Base-by-base conservation (phyloP, 345 rosid species). In the Ailanthus altissimus region DNA sequence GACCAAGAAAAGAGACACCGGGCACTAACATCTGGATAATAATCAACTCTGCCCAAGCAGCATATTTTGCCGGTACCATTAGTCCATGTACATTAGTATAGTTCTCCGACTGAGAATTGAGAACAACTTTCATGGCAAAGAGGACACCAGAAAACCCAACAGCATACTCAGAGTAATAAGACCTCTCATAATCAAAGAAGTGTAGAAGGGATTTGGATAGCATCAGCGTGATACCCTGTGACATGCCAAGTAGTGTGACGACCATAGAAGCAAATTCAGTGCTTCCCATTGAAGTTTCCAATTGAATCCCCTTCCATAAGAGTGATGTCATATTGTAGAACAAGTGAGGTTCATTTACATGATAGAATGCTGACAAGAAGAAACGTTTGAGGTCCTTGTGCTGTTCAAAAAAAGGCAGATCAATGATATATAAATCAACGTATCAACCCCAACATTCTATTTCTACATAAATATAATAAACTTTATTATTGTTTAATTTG, bases 61-160 rank as follows among this genome's bases (percentile, higher is more conserved):
- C 99, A 77, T 90, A 74, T 61, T 87, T 87, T 18, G 99, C 78
- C 2, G 98, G 98, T 16, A 93, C 86, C 5, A 90, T 20, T 49
- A 96, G 69, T 62, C 98, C 98, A 26, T 92, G 88, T 8, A 96
- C 94, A 64, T 82, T 79, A 2, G 91, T 57, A 70, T 86, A 83
- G 82, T 80, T 83, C 14, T 86, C 94, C 0, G 97, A 88, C 68
- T 82, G 91, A 72, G 97, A 83, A 75, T 93, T 89, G 73, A 96
- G 94, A 75, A 96, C 89, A 57, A 93, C 97, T 88, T 96, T 96
- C 99, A 96, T 81, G 54, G 97, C 98, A 59, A 96, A 96, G 51
- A 96, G 92, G 40, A 93, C 92, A 6, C 99, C 97, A 5, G 99
- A 96, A 80, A 96, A 96, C 21, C 99, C 99, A 58, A 83, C 97